These are phyloP conservation scores for Macrotyloma uniflorum DNA, from an alignment of 306 rosid species.

Conservation along the genomic window DNA sequence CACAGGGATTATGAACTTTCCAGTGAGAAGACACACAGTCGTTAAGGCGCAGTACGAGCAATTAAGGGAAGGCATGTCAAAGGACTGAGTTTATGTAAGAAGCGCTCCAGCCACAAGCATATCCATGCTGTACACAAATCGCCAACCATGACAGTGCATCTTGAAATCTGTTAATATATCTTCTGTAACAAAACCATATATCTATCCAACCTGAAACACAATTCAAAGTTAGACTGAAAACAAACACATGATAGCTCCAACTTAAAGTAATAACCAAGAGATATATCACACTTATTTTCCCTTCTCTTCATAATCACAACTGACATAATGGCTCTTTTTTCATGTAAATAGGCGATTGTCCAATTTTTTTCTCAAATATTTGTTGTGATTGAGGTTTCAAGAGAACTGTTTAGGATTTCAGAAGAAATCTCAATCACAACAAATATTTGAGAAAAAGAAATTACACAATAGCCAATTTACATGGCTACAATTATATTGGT, in stretches of 20 bases:
- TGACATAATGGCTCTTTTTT: slow-evolving; percentile 91
- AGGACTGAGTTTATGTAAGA: slow-evolving; percentile 86
- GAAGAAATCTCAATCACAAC: too few relatives aligned
- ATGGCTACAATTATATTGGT: too few relatives aligned
- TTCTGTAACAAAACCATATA: slow-evolving; percentile 91
- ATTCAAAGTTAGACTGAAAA: slow-evolving; percentile 12
- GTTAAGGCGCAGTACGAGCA: slow-evolving; percentile 82
- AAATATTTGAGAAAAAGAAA: too few relatives aligned
- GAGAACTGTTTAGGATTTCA: too few relatives aligned
- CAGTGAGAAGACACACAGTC: slow-evolving; percentile 88
- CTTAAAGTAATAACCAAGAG: slow-evolving; percentile 1
- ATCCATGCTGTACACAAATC: slow-evolving; percentile 90
- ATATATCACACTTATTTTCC: slow-evolving; percentile 72
- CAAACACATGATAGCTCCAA: neutral
- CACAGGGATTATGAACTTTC: slow-evolving; percentile 87
- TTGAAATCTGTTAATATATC: slow-evolving; percentile 87
- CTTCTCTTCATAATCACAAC: slow-evolving; percentile 97
- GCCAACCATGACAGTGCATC: too few relatives aligned
- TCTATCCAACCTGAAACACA: slow-evolving; percentile 82
- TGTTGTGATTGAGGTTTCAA: too few relatives aligned
- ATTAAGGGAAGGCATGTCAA: slow-evolving; percentile 83
- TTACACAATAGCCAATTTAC: too few relatives aligned
- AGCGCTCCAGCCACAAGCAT: slow-evolving; percentile 84
- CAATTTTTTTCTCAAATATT: too few relatives aligned
- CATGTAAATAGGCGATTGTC: too few relatives aligned